phyloP scores from a whole-genome alignment of 2,329 filamentous ascomycete species.

The Colletotrichum shisoi region DNA sequence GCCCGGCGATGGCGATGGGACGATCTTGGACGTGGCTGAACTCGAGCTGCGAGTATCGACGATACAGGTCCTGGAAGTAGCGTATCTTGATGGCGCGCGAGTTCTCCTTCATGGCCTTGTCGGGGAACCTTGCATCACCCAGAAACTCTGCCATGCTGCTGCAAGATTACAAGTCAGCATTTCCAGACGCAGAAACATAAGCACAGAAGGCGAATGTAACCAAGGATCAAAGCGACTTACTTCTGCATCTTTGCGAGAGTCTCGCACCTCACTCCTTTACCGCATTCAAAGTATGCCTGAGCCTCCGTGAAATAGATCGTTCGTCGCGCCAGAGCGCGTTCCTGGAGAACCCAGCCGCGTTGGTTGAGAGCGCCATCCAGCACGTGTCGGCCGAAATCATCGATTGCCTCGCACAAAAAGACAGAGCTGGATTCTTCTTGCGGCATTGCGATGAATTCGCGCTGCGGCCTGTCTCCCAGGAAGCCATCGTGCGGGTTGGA shows the following conservation, averaged over 20 bases:
- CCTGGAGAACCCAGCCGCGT: conserved; percentile 53
- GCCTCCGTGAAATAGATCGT: conserved; percentile 50
- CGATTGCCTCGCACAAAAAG: conserved; percentile 44
- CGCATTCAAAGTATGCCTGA: conserved; percentile 53
- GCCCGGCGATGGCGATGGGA: conserved; percentile 11
- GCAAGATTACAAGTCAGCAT: neutral
- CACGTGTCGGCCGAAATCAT: conserved; percentile 49
- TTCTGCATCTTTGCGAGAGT: conserved; percentile 47
- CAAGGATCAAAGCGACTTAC: conserved; percentile 43
- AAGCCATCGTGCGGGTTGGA: conserved; percentile 13
- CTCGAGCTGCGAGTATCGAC: neutral
- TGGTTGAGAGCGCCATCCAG: conserved; percentile 45
- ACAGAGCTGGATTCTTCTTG: neutral
- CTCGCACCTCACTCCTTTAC: conserved; percentile 48
- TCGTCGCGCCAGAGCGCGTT: conserved; percentile 48
- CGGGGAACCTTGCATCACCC: conserved; percentile 8
- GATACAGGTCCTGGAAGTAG: conserved; percentile 16
- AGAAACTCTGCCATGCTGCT: conserved; percentile 16
- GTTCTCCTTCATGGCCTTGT: neutral
- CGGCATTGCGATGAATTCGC: neutral
- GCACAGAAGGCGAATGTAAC: no score
- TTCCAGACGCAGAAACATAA: no score
- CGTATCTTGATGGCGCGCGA: conserved; percentile 14
- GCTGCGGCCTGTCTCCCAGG: neutral
- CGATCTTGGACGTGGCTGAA: conserved; percentile 5